These are phyloP conservation scores for Anthostomella pinea DNA, from an alignment of 2,329 filamentous ascomycete species.

Conservation along the genomic window DNA sequence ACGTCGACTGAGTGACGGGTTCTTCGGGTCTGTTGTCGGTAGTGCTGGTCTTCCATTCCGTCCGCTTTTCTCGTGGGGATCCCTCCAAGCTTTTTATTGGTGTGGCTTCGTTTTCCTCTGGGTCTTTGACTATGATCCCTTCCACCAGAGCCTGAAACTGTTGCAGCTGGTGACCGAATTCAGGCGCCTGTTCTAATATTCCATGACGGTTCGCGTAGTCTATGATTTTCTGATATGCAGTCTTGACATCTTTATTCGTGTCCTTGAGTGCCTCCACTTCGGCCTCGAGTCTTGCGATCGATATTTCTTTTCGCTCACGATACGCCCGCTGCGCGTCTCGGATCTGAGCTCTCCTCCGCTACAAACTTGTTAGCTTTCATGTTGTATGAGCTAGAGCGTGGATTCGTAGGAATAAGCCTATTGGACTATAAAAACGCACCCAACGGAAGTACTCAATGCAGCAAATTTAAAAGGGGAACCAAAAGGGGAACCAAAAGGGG, in stretches of 20 bases:
- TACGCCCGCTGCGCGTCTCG: conserved; percentile 83
- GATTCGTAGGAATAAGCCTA: no score
- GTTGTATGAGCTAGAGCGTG: no score
- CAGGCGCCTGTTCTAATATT: conserved; percentile 54
- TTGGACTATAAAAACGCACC: no score
- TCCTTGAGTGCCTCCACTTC: conserved; percentile 67
- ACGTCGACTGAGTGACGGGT: no score
- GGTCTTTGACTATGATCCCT: conserved; percentile 39
- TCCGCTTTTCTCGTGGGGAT: background rate
- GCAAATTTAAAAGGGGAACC: conserved; percentile 2
- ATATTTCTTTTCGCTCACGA: conserved; percentile 77
- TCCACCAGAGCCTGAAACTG: conserved; percentile 55
- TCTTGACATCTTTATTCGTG: conserved; percentile 71
- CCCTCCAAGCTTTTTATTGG: conserved; percentile 11
- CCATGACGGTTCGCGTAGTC: conserved; percentile 58
- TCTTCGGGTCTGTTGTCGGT: conserved; percentile 3
- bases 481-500: background rate
- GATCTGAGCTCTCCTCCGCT: conserved; percentile 84
- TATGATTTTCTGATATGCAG: conserved; percentile 65
- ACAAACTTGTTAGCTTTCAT: conserved; percentile 17
- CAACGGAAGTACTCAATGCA: no score
- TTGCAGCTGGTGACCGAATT: conserved; percentile 57
- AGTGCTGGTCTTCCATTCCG: background rate
- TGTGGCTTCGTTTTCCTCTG: conserved; percentile 24
- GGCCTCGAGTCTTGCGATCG: conserved; percentile 70